Conservation (phyloP, 768 basidiomycete genomes). For the Pilatotrama ljubarskyi region DNA sequence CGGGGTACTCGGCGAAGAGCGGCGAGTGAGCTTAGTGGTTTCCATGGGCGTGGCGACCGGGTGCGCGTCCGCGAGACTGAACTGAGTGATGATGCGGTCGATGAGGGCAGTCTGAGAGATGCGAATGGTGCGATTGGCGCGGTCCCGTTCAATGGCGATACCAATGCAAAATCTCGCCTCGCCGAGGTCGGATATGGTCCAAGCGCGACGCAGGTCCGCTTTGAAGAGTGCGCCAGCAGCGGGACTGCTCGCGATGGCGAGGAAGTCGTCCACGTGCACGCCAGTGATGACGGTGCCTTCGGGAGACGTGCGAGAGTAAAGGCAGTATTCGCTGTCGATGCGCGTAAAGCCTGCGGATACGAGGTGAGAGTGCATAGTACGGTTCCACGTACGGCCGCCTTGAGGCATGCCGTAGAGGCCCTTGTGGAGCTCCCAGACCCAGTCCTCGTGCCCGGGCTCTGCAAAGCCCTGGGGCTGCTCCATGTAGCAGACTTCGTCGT, state of each 20-base stretch:
- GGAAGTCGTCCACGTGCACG: no score
- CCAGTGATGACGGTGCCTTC: no score
- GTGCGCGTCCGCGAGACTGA: constrained; percentile 9
- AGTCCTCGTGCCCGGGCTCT: background rate
- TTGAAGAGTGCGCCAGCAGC: no score
- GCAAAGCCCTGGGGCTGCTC: constrained; percentile 33
- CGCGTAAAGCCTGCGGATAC: no score
- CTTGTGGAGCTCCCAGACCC: constrained; percentile 17
- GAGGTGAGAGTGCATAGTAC: constrained; percentile 5
- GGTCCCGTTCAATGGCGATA: constrained; percentile 37
- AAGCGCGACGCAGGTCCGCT: no score
- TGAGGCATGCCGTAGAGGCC: no score
- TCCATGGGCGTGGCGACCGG: constrained; percentile 24
- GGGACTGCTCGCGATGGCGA: no score
- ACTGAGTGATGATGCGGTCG: constrained; percentile 17
- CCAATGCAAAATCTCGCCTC: constrained; percentile 36
- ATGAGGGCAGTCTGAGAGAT: constrained; percentile 25
- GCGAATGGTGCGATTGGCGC: constrained; percentile 13
- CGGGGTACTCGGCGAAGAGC: background rate
- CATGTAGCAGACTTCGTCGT: constrained; percentile 37
- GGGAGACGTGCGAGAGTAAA: no score
- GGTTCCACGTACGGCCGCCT: no score
- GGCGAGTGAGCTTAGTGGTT: background rate
- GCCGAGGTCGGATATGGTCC: constrained; percentile 38
- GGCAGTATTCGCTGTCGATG: no score